Conservation (phyloP, 139 green algal species). For the Asterochloris erici region DNA sequence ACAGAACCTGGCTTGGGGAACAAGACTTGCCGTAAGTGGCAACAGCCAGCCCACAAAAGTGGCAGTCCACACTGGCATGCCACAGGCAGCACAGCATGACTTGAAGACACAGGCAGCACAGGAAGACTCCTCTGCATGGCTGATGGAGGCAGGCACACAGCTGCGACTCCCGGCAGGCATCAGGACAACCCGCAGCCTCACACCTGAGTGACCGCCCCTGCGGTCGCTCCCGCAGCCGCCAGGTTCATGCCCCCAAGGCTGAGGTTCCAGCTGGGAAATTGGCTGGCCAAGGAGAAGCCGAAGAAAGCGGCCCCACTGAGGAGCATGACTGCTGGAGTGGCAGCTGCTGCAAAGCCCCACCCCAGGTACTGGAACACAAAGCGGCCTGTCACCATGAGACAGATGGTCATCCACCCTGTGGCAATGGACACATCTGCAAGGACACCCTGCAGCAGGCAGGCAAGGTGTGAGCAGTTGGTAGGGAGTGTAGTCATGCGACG, state of each 20-base stretch:
- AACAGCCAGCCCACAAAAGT: too few species aligned
- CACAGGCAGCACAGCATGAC: too few species aligned
- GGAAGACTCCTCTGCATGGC: too few species aligned
- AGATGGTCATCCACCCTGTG: constrained; percentile 69
- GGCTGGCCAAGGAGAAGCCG: constrained; percentile 40
- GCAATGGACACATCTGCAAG: constrained; percentile 79
- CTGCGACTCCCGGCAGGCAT: background rate
- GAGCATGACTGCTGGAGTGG: constrained; percentile 66
- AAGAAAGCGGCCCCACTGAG: constrained; percentile 65
- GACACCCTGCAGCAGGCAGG: constrained; percentile 35
- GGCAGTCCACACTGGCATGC: too few species aligned
- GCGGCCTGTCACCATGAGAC: constrained; percentile 72
- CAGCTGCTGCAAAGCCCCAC: constrained; percentile 59
- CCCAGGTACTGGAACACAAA: constrained; percentile 76
- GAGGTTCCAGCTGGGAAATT: constrained; percentile 7
- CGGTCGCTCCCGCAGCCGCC: constrained; percentile 47
- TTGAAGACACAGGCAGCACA: too few species aligned
- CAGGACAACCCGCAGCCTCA: background rate
- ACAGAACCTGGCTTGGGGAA: too few species aligned
- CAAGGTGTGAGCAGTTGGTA: too few species aligned
- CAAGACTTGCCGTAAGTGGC: too few species aligned
- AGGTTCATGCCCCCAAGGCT: constrained; percentile 30
- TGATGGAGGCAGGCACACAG: too few species aligned
- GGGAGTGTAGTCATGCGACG: too few species aligned
- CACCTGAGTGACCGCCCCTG: constrained; percentile 68